These are phyloP conservation scores for Pyrenochaeta sp. DNA, from an alignment of 2,329 filamentous ascomycete genomes.

Conservation along the genomic window DNA sequence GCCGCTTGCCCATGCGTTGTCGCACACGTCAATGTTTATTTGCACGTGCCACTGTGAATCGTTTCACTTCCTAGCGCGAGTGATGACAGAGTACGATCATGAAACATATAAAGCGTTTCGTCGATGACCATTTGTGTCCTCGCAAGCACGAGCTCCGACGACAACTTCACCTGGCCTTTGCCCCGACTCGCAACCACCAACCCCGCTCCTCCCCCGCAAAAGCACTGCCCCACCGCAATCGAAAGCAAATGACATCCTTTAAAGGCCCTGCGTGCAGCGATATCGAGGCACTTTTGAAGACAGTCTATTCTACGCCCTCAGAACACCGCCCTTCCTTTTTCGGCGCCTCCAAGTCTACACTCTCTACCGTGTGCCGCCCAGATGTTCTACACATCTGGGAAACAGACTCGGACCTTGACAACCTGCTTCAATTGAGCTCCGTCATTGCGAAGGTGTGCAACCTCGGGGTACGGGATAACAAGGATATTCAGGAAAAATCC, in stretches of 20 bases:
- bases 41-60: too few species aligned
- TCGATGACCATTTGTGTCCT: constrained; percentile 7
- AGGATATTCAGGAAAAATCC: constrained; percentile 13
- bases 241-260: constrained; percentile 26
- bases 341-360: constrained; percentile 23
- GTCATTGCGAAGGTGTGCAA: constrained; percentile 39
- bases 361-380: constrained; percentile 30
- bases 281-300: constrained; percentile 32
- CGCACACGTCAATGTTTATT: too few species aligned
- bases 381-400: constrained; percentile 44
- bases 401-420: constrained; percentile 39
- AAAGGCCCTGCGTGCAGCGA: constrained; percentile 36
- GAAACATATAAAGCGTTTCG: constrained; percentile 17
- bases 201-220: neutral
- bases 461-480: constrained; percentile 23
- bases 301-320: constrained; percentile 31
- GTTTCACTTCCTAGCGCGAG: too few species aligned
- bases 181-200: neutral
- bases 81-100: too few species aligned
- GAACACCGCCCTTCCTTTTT: constrained; percentile 32
- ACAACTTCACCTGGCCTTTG: constrained; percentile 1
- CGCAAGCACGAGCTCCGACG: too few species aligned
- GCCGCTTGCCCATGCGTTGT: too few species aligned
- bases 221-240: constrained; percentile 4
- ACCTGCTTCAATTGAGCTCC: constrained; percentile 38